Base-by-base conservation (phyloP, 2,329 filamentous ascomycete genomes). In the Colletotrichum truncatum region DNA sequence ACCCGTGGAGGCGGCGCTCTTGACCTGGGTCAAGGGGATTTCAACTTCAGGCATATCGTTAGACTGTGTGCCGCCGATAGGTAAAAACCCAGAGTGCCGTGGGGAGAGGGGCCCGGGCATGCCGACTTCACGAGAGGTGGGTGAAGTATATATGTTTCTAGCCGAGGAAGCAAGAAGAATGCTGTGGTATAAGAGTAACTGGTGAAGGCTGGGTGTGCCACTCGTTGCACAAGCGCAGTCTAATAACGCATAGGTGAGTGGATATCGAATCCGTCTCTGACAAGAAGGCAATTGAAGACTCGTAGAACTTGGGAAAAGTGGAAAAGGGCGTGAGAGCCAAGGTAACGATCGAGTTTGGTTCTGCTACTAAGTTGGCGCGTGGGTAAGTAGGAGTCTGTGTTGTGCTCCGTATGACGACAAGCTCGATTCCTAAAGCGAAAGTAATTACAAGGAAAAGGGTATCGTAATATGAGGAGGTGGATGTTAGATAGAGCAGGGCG, bases 1-100 rank as follows among this genome's bases (percentile, higher is more conserved):
- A 43, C 88, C 87, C 3, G 82, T 85, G 6, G 81, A 82, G 69
- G 83, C 87, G 67, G 80, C 81, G 74, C 85, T 89, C 73, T 80
- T 82, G 68, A 91, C 84, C 46, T 80, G 78, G 12, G 82, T 81
- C 61, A 90, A 82, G 18, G 86, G 86, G 48, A 89, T 89, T 54
- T 81, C 84, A 30, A 78, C 71, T 58, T 73, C 72, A 66, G 72
- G 69, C 76, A 78, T 78, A 32, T 77, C 76, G 64, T 63, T 49
- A 10, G 60, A 65, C 38, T 60, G 63, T 45, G 74, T 72, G 73
- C 70, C 67, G 62, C 69, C 69, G 30, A 85, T 75, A 49, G 78
- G 82, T 51, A 83, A 71, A 68, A 85, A 85, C 64, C 83, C 82
- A 48, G 75, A 78, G 55, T 77, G 75, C 55, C 76, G 73, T 53